Evolutionary conservation across 495 filamentous ascomycete species (phyloP), one percentile per base, ranked within the genome.

Genomic region (Penicillium parvum): DNA sequence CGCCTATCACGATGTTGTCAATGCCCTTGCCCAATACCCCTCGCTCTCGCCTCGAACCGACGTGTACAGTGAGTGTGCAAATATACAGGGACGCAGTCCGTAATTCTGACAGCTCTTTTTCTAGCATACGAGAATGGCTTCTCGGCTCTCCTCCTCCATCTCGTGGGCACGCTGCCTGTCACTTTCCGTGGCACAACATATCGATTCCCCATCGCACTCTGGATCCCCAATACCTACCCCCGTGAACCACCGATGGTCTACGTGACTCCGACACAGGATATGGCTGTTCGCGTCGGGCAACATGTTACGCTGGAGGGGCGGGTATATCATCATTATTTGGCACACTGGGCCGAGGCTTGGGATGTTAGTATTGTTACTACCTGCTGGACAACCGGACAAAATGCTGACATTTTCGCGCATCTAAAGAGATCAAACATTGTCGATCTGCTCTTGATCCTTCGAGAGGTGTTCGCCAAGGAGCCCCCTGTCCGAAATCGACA

Each of bases 171-270:
- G 10, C 66, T 98, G 17, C 91, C 92, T 30, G 88, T 92, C 33
- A 60, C 69, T 39, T 98, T 96, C 67, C 86, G 92, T 53, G 90
- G 90, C 55, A 79, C 82, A 11, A 86, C 83, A 9, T 98, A 97
- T 65, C 82, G 86, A 40, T 96, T 97, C 45, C 92, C 92, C 7
- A 74, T 98, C 39, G 80, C 87, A 47, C 50, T 97, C 78, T 98
- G 94, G 94, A 76, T 98, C n/a, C 92, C 94, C 1, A 88, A 92
- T 52, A 79, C 81, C 20, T 98, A 98, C 56, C 94, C 92, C 22
- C 76, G 77, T 25, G 85, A 95, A 53, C 71, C 87, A 5, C 92
- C 92, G 0, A 74, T 96, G 11, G 79, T 79, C 39, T 98, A 95
- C 63, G 87, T 96, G 29, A 90, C 81, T 7, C 90, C 94, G 15